Percentiles rank a stretch among this genome's conserved stretches.
Conservation (phyloP, 768 basidiomycete species). For the Auriscalpium vulgare region DNA sequence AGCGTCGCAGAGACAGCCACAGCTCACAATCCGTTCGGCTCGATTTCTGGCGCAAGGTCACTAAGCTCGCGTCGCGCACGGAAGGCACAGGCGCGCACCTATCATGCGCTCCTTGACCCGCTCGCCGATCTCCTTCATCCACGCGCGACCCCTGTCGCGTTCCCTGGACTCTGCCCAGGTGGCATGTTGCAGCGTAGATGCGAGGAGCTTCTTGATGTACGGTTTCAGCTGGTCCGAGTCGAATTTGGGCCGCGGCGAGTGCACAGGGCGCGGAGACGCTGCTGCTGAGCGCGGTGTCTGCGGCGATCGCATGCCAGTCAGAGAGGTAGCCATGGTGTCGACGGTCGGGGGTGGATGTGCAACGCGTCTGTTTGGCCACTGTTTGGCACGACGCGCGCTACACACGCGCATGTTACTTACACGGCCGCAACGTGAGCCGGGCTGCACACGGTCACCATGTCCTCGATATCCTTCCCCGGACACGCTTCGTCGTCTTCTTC, state of each 20-base stretch:
- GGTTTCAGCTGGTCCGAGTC: constrained; percentile 65
- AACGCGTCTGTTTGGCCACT: constrained; percentile 6
- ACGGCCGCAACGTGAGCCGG: neutral
- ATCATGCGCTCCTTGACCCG: constrained; percentile 82
- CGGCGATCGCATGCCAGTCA: constrained; percentile 50
- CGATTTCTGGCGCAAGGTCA: constrained; percentile 42
- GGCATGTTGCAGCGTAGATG: constrained; percentile 55
- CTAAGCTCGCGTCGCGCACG: neutral
- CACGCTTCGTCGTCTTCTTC: constrained; percentile 34
- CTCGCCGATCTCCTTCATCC: constrained; percentile 81
- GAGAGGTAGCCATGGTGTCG: constrained; percentile 5
- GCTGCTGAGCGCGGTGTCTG: constrained; percentile 54
- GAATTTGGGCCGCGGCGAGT: constrained; percentile 50
- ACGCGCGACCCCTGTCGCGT: constrained; percentile 57
- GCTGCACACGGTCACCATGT: constrained; percentile 35
- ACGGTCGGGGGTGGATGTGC: neutral
- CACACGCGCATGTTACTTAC: neutral
- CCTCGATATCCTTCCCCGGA: constrained; percentile 56
- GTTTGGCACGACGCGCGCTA: constrained; percentile 2
- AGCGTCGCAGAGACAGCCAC: neutral
- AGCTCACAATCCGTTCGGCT: constrained; percentile 65
- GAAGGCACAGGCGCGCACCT: constrained; percentile 22
- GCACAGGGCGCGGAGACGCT: constrained; percentile 38
- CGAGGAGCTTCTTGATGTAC: constrained; percentile 78
- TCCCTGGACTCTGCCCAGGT: constrained; percentile 66